Base-by-base conservation (phyloP, 1,139 yeast genomes). In the Meyerozyma guilliermondii region DNA sequence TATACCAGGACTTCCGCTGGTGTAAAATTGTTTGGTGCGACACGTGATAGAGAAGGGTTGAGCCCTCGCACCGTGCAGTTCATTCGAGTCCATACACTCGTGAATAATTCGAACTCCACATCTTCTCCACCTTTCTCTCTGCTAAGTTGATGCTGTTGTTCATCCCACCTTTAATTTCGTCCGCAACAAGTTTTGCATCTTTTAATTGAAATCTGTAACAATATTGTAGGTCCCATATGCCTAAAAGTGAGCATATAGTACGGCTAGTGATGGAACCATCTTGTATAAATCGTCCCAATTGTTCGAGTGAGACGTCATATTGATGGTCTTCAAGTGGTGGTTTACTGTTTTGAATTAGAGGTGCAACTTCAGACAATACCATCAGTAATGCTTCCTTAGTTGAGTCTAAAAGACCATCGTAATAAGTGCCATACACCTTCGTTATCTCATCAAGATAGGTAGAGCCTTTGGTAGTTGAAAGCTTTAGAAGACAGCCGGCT, bases 81-180 rank as follows among this genome's bases (percentile, higher is more conserved):
- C 38, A 50, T 41, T 49, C 52, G 28, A 50, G 41, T 22, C 51
- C 50, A 24, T 43, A 50, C 8, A 50, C 48, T 38, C 46, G 43
- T 18, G 47, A 39, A 41, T 39, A 39, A 35, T 46, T 16, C 22
- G 35, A 20, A 24, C 28, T 14, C 40, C 40, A 38, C 22, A 9
- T 8, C 13, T 13, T 7, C 10, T 16, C 30, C 10, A 38, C 35
- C 18, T 16, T n/a, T 20, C 36, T 17, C 24, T 33, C 36, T 11
- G 24, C 14, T 13, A 20, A 11, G 14, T 3, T 7, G 10, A 33
- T 4, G n/a, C 33, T 14, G 17, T 29, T 16, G 5, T 33, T 4
- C 16, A 11, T 4, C 10, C 18, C 24, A 3, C 20, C 24, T 18
- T 17, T 10, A 7, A 17, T n/a, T 20, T 10, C 34, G 10, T 30